Conservation (phyloP, 2,329 filamentous ascomycete species). For the Scopulariopsis brevicaulis region DNA sequence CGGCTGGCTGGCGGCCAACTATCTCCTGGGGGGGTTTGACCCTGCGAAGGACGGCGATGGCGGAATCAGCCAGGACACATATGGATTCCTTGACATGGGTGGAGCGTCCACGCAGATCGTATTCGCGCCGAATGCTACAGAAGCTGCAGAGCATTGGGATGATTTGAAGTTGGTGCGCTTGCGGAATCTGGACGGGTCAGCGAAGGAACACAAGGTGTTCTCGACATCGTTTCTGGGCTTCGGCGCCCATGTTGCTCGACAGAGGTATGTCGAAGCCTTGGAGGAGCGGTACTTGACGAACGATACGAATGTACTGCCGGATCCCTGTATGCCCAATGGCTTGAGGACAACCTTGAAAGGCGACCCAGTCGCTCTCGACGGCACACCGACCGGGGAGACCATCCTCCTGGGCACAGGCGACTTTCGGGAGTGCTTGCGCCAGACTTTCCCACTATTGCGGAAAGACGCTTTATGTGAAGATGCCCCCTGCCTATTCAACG, state of each 20-base stretch:
- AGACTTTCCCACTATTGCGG: constrained; percentile 76
- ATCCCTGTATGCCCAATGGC: constrained; percentile 80
- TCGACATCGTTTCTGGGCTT: constrained; percentile 96
- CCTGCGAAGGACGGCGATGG: constrained; percentile 59
- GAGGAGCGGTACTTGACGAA: constrained; percentile 50
- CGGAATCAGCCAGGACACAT: constrained; percentile 83
- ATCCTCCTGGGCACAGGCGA: constrained; percentile 71
- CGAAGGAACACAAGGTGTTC: constrained; percentile 79
- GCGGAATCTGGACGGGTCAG: constrained; percentile 67
- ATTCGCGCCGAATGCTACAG: constrained; percentile 87
- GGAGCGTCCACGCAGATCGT: constrained; percentile 96
- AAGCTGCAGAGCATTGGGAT: constrained; percentile 78
- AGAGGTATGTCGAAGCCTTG: constrained; percentile 73
- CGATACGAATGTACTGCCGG: constrained; percentile 58
- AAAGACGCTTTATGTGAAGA: constrained; percentile 81
- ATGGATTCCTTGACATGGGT: constrained; percentile 97
- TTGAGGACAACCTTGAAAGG: constrained; percentile 67
- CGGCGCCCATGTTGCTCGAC: constrained; percentile 86
- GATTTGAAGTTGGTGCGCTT: constrained; percentile 80
- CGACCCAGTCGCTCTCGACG: constrained; percentile 28
- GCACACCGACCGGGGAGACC: constrained; percentile 19
- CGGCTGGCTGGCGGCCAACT: constrained; percentile 96
- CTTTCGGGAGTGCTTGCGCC: constrained; percentile 74
- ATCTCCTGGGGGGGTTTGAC: constrained; percentile 85
- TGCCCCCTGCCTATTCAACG: constrained; percentile 78